Evolutionary conservation across 768 basidiomycete species (phyloP).

Genomic region (Pisolithus albus): DNA sequence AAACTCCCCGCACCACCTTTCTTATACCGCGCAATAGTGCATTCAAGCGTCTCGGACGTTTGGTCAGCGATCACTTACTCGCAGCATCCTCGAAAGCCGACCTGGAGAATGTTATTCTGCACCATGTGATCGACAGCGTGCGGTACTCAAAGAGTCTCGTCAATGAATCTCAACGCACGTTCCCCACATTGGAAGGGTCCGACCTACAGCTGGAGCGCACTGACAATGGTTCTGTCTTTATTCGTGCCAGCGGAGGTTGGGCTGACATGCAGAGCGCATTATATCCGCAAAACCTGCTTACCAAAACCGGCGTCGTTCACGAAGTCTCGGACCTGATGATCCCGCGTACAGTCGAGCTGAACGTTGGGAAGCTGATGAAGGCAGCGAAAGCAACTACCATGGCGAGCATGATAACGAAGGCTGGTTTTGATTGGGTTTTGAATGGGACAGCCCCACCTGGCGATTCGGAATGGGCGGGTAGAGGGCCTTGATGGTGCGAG

Average conservation of each 20-base stretch:
- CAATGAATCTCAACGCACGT: slow-evolving; percentile 64
- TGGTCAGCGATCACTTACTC: slow-evolving; percentile 84
- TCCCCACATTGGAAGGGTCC: slow-evolving; percentile 79
- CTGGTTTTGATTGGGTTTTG: slow-evolving; percentile 86
- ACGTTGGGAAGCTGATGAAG: slow-evolving; percentile 81
- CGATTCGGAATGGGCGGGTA: slow-evolving; percentile 57
- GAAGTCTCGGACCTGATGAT: slow-evolving; percentile 80
- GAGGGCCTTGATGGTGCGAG: slow-evolving; percentile 42
- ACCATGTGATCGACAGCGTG: slow-evolving; percentile 74
- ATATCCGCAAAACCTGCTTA: slow-evolving; percentile 62
- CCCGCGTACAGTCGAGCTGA: slow-evolving; percentile 81
- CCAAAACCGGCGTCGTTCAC: slow-evolving; percentile 86
- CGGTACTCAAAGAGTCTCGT: slow-evolving; percentile 60
- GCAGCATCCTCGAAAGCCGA: slow-evolving; percentile 72
- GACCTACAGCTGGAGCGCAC: slow-evolving; percentile 67
- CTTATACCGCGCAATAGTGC: slow-evolving; percentile 88
- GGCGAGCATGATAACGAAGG: slow-evolving; percentile 74
- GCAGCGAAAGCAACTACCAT: slow-evolving; percentile 89
- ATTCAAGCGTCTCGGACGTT: slow-evolving; percentile 74
- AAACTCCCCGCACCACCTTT: slow-evolving; percentile 64
- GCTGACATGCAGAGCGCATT: slow-evolving; percentile 57
- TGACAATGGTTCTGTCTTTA: slow-evolving; percentile 38
- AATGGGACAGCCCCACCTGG: slow-evolving; percentile 78
- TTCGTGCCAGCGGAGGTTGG: slow-evolving; percentile 76
- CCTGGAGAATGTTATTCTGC: slow-evolving; percentile 76